Base-by-base conservation (phyloP, 1,284 basidiomycete genomes). In the Ganoderma sinense region DNA sequence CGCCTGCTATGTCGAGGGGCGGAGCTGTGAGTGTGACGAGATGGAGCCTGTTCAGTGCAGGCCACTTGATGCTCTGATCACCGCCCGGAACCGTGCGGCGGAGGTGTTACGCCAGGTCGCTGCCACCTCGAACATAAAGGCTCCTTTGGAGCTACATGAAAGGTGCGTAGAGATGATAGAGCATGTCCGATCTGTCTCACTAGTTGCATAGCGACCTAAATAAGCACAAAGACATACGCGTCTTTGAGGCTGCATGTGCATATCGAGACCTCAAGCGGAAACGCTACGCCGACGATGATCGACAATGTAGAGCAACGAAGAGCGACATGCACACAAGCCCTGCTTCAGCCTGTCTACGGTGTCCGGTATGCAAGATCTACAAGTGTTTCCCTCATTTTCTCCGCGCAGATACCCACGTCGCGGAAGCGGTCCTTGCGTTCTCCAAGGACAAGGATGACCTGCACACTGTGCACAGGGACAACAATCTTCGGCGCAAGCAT, bases 1-100 rank as follows among this genome's bases (percentile, higher is more conserved):
- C 0, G 82, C 83, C n/a, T 94, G 93, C 78, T 94, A 90, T 74
- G 85, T 86, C 11, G 93, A 94, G 76, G 93, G 93, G 13, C 86
- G 93, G 33, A 86, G 83, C 20, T 94, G 93, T 75, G 73, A 66
- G 45, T 94, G 93, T 74, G 79, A 76, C 53, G 14, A 64, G 6
- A 92, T 94, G 92, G 70, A 79, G 13, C 87, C 91, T 0, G 82
- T 83, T 64, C 91, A 93, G 75, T 85, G 82, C 72, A 84, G 85
- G 51, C 80, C 84, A 2, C 84, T 85, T 68, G 70, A 72, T 3
- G 75, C 77, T 6, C 74, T 89, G 16, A 65, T 87, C 7, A 67
- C 68, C 23, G 79, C 79, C 14, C 81, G 85, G 63, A 86, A 88
- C 69, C 76, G 73, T 11, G 86, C 85, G 1, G 77, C 78, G 41